phyloP scores from a whole-genome alignment of 2,329 filamentous ascomycete genomes.

The Epicoccum nigrum region DNA sequence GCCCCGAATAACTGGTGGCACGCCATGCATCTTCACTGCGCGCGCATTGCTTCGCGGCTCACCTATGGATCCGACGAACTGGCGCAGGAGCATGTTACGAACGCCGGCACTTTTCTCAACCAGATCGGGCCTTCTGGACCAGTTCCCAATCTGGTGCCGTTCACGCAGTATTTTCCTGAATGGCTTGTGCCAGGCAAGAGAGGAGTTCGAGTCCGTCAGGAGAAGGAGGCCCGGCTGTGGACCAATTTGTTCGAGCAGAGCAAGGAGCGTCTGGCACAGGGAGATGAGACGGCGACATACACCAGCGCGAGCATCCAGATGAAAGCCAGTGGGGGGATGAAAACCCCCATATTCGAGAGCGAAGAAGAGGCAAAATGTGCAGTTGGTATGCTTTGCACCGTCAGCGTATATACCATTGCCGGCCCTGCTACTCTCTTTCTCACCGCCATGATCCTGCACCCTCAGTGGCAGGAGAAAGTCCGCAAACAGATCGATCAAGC shows the following conservation, averaged over 20 bases:
- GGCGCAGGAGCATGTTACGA: conserved; percentile 1
- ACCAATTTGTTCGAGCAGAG: not conserved
- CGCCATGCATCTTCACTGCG: conserved; percentile 6
- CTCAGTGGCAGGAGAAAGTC: conserved; percentile 15
- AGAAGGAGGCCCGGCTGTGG: conserved; percentile 6
- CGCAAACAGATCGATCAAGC: conserved; percentile 16
- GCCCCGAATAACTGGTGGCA: not conserved
- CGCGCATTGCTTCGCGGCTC: conserved; percentile 5
- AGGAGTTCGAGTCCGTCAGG: conserved; percentile 3
- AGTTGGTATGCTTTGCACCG: conserved; percentile 24
- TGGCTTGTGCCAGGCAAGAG: conserved; percentile 8
- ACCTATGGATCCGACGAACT: not conserved
- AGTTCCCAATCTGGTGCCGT: not conserved
- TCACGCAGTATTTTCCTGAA: conserved; percentile 1
- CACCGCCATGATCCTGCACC: conserved; percentile 21
- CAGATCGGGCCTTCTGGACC: conserved; percentile 12
- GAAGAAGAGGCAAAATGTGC: conserved; percentile 21
- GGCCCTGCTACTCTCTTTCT: conserved; percentile 22
- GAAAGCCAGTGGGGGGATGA: not conserved
- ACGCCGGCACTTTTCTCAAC: conserved; percentile 4
- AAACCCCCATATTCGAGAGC: not conserved
- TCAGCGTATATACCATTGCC: conserved; percentile 21
- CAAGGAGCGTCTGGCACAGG: not conserved
- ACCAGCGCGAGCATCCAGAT: not conserved
- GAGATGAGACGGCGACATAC: not conserved